Conservation (phyloP, 2,329 filamentous ascomycete species). For the Hypoxylon sp. region DNA sequence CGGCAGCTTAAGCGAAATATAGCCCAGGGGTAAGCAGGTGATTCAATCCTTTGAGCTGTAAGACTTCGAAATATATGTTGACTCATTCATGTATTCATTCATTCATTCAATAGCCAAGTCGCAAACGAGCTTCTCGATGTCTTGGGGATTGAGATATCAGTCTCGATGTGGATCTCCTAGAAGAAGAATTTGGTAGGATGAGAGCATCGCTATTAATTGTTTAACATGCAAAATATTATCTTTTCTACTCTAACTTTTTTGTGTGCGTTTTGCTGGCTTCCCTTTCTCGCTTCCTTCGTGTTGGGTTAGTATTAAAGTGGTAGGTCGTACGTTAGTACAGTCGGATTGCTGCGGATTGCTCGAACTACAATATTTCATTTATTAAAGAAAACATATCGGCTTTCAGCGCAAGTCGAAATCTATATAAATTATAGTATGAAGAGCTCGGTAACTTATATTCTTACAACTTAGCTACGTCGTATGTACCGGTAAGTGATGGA, state of each 20-base stretch:
- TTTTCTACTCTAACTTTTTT: neutral
- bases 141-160: conserved; percentile 7
- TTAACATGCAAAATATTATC: too few relatives aligned
- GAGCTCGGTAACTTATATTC: neutral
- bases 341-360: neutral
- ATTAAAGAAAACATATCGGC: neutral
- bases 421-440: neutral
- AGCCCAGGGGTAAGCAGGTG: conserved; percentile 10
- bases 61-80: too few relatives aligned
- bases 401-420: neutral
- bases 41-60: too few relatives aligned
- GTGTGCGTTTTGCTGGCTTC: neutral
- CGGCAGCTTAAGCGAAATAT: conserved; percentile 16
- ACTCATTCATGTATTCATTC: neutral
- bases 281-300: neutral
- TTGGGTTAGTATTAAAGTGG: neutral
- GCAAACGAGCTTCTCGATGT: conserved; percentile 14
- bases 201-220: too few relatives aligned
- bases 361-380: neutral
- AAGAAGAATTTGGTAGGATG: too few relatives aligned
- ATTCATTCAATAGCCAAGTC: conserved; percentile 8
- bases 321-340: neutral
- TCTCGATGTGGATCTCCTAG: neutral
- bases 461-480: neutral
- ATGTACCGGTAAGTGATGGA: conserved; percentile 1